Percentiles rank a stretch among this genome's conserved stretches.
phyloP scores from a whole-genome alignment of 768 basidiomycete species.

The Cystofilobasidium bisporidii region DNA sequence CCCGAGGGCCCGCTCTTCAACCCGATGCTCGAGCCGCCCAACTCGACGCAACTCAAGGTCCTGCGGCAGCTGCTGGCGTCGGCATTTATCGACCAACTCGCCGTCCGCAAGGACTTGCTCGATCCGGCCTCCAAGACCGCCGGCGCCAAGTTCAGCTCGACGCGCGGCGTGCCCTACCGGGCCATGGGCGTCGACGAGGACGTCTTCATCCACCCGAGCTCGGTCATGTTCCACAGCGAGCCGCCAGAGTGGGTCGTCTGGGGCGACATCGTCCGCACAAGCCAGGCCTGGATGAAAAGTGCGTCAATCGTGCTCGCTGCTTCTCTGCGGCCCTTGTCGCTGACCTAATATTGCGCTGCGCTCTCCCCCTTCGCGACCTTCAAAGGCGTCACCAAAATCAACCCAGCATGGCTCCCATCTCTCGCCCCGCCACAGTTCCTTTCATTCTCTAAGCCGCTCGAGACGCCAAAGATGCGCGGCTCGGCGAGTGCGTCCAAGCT shows the following conservation, averaged over 20 bases:
- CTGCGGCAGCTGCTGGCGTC: conserved; percentile 78
- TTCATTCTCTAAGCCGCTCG: conserved; percentile 75
- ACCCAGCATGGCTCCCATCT: conserved; percentile 74
- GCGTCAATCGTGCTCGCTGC: conserved; percentile 27
- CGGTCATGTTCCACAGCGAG: conserved; percentile 55
- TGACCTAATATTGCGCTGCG: not conserved
- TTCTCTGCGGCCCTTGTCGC: not conserved
- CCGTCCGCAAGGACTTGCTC: conserved; percentile 74
- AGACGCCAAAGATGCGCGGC: conserved; percentile 40
- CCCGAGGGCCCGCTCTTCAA: conserved; percentile 48
- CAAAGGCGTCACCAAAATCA: conserved; percentile 71
- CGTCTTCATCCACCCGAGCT: conserved; percentile 85
- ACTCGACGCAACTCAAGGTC: conserved; percentile 67
- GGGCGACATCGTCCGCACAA: conserved; percentile 69
- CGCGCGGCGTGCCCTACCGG: conserved; percentile 70
- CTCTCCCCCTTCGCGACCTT: not conserved
- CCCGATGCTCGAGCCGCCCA: conserved; percentile 65
- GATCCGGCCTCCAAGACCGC: conserved; percentile 48
- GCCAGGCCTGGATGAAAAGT: conserved; percentile 72
- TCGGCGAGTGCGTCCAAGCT: conserved; percentile 12
- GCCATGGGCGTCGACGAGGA: conserved; percentile 69
- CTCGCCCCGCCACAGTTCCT: conserved; percentile 67
- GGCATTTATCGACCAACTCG: conserved; percentile 90
- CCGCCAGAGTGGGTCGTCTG: conserved; percentile 84
- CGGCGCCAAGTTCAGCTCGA: conserved; percentile 61